Evolutionary conservation across 164 flowering plant genomes (phyloP), one percentile per base, ranked within the genome.

Genomic region (Umbilicus rupestris): DNA sequence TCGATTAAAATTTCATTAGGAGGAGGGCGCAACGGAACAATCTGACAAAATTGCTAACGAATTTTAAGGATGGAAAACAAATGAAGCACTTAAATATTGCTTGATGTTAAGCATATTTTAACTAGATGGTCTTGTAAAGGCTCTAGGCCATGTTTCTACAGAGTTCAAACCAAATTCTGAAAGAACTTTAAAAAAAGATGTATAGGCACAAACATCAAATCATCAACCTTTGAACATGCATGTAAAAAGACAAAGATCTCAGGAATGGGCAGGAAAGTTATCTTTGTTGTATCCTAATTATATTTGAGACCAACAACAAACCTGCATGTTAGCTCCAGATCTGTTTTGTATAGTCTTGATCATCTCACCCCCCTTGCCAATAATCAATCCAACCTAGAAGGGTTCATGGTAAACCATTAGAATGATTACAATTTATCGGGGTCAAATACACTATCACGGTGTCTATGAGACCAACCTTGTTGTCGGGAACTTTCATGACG

Each of bases 341-440:
- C 39, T 64, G 45, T 44, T 46, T 57, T 74, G 77, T 28, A 74
- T 70, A 29, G 44, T 39, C 39, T 71, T 71, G 16, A 74, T 74
- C 8, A 73, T 70, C 62, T 70, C 77, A 41, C 77, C 73, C 35
- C 77, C 73, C 44, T 71, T 74, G 26, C 77, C 77, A 64, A 74
- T 74, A n/a, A 74, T 33, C 26, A 74, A 64, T 28, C 62, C 73
- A 50, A 74, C 77, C 77, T 74, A 68, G 30, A 50, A 24, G 3
- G 29, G 39, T 30, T 37, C 49, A 26, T 26, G 20, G 28, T 2
- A 11, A 5, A 46, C n/a, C 24, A 24, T 66, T 47, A 66, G 58
- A 52, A 57, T 3, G 15, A 33, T 17, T 29, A 52, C 44, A 44
- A 30, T 46, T 47, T 29, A 2, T 2, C 12, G 24, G 24, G 11